phyloP scores from a whole-genome alignment of 2,329 filamentous ascomycete species.

The Botrytis tulipae region DNA sequence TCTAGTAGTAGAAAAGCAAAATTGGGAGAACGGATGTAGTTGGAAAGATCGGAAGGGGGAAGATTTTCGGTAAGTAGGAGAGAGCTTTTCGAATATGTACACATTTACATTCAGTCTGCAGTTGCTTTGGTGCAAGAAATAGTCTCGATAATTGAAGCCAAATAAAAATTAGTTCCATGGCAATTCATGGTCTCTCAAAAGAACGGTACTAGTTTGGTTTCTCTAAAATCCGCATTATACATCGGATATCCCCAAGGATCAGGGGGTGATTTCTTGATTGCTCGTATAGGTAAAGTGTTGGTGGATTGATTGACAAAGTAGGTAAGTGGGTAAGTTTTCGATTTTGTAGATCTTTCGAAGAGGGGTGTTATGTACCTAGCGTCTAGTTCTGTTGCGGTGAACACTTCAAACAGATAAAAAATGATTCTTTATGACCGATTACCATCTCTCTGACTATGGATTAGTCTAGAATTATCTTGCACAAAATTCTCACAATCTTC shows the following conservation, averaged over 20 bases:
- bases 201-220: background rate
- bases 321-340: background rate
- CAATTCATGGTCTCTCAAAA: background rate
- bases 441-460: background rate
- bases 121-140: background rate
- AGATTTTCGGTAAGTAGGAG: background rate
- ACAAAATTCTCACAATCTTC: background rate
- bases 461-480: background rate
- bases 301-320: background rate
- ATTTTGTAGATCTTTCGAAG: conserved; percentile 1
- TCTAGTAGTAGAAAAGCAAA: too few species aligned
- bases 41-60: background rate
- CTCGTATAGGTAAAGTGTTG: background rate
- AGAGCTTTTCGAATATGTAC: background rate
- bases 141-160: background rate
- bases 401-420: background rate
- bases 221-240: background rate
- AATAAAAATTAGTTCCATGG: background rate
- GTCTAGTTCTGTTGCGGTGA: conserved; percentile 11
- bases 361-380: background rate
- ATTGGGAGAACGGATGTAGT: background rate
- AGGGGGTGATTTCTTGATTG: background rate
- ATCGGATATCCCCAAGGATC: background rate
- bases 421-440: background rate
- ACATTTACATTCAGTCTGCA: background rate